These are phyloP conservation scores for Populus tomentosa DNA, from an alignment of 441 rosid genomes.

Conservation along the genomic window DNA sequence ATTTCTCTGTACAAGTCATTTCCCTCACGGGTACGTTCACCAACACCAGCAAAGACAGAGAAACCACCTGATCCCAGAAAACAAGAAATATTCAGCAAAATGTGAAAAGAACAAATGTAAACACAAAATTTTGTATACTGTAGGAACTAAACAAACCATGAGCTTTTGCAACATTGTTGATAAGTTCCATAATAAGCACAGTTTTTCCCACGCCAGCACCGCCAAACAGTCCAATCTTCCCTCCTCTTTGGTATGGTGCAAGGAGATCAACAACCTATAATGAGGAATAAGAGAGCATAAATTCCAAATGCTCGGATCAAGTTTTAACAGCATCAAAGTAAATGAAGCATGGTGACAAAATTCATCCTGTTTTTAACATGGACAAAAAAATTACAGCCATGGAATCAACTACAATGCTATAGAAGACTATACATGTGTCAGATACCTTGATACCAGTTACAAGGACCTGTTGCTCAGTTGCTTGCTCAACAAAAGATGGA, in stretches of 20 bases:
- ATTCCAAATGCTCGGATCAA: not conserved
- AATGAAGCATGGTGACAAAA: not conserved
- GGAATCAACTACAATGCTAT: not conserved
- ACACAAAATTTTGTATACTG: not conserved
- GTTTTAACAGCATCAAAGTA: not conserved
- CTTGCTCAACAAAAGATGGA: slow-evolving; percentile 86
- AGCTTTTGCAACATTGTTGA: slow-evolving; percentile 96
- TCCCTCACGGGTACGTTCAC: slow-evolving; percentile 98
- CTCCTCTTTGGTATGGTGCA: slow-evolving; percentile 94
- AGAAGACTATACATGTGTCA: not conserved
- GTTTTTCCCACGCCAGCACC: slow-evolving; percentile 99
- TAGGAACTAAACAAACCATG: slow-evolving; percentile 53
- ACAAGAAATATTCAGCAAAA: not conserved
- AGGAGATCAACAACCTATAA: slow-evolving; percentile 78
- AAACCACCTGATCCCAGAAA: slow-evolving; percentile 72
- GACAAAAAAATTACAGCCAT: not conserved
- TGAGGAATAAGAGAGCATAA: not conserved
- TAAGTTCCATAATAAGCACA: slow-evolving; percentile 95
- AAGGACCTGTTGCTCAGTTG: slow-evolving; percentile 90
- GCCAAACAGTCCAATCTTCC: slow-evolving; percentile 91
- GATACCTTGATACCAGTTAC: slow-evolving; percentile 94
- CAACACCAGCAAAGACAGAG: slow-evolving; percentile 99
- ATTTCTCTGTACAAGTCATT: slow-evolving; percentile 97
- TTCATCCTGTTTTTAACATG: not conserved
- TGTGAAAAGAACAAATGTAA: not conserved